Evolutionary conservation across 805 yeast species (phyloP), one percentile per base, ranked within the genome.

Genomic region (Blastobotrys peoriensis): DNA sequence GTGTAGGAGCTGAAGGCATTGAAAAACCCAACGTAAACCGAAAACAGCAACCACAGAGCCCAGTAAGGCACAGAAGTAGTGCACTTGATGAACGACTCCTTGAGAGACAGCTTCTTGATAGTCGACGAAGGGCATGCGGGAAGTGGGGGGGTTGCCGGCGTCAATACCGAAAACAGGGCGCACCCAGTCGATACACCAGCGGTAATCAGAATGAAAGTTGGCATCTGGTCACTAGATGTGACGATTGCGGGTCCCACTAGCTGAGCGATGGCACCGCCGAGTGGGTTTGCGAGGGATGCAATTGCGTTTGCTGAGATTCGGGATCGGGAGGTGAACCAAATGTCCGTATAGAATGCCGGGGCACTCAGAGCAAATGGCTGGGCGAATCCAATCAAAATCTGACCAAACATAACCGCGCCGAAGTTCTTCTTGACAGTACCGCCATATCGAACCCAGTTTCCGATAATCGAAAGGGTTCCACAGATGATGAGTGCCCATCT

Each of bases 261-360:
- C 38, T 59, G 60, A 10, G 62, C 65, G 30, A 61, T 51, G 13
- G 65, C 65, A 10, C 62, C 65, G 8, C 65, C 65, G 8, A 61
- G 50, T 1, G 65, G 65, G 43, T 61, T 61, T 3, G 65, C 53
- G 27, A 61, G 46, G 15, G 65, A 56, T 3, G 61, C 63, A 19
- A 61, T 49, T 9, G 65, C 65, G 41, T 61, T 61, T n/a, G 65
- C 65, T 13, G 65, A 57, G 10, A 61, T 59, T 23, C 65, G 54
- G 2, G 65, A 60, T 28, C 52, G 43, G 33, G 57, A 47, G 10
- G 65, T 61, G 51, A 57, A 61, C 65, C 65, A 61, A 36, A 56
- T 50, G 40, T 60, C 65, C 4, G 62, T 53, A 44, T 56, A 61
- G 47, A 56, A 56, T 8, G 63, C 47, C 5, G 64, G 63, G 2